Evolutionary conservation across 2,329 filamentous ascomycete genomes (phyloP), one percentile per base, ranked within the genome.

Genomic region (Alternaria brassicicola): DNA sequence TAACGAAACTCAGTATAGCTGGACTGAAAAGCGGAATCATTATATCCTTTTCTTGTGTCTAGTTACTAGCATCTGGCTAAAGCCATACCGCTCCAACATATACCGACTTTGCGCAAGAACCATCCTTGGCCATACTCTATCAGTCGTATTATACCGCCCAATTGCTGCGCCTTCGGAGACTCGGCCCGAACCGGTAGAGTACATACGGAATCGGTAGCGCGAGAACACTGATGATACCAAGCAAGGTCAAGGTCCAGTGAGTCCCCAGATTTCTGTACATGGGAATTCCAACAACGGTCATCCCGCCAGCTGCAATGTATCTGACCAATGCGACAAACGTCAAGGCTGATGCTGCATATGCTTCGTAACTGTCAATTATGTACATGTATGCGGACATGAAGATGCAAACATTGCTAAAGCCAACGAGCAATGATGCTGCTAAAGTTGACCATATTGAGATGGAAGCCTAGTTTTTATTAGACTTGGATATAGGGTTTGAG

Each of bases 321-420:
- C 79, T 63, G 12, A 79, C 74, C 26, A 80, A 56, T 9, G 78
- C 77, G 8, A 78, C 68, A 12, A 70, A 76, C 0, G 80, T 79
- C 25, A 85, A 70, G 0, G 82, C 83, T 3, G 76, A 79, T 1
- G 83, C 84, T 0, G 84, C 80, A 60, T 84, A 85, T 7, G 78
- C 78, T 41, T 83, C 82, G 63, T 86, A 87, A 9, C 78, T 78
- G 63, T 87, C 84, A 56, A 87, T 86, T 51, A 87, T 82, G 66
- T 87, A 87, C 76, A 84, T 74, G 57, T 84, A 85, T 9, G 75
- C 78, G 48, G 75, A 78, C 61, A 84, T 80, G 67, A 84, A 85
- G 10, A 57, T 43, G n/a, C 55, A 57, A 2, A 57, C 43, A 9
- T 48, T 57, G 26, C 56, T 47, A 17, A 59, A 55, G 19, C 0